A percentile compares a stretch with the other conserved stretches of the same genome.
These are phyloP conservation scores for Arthrobotrys megalospora DNA, from an alignment of 2,329 filamentous ascomycete species.

Conservation along the genomic window DNA sequence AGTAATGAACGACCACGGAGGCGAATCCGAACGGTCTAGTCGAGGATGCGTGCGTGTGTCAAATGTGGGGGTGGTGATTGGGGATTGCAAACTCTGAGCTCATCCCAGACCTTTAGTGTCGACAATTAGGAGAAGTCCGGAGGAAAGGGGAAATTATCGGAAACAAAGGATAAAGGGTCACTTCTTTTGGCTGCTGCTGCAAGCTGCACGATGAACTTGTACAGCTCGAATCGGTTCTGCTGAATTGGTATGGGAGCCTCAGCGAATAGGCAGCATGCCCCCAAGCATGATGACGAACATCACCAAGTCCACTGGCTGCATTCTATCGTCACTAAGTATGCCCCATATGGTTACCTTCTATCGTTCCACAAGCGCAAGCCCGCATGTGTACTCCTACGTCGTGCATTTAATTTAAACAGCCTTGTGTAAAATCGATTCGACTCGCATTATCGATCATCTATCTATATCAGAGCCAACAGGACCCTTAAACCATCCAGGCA, in stretches of 20 bases:
- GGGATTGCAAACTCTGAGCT: slow-evolving; percentile 6
- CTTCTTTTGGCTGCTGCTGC: background rate
- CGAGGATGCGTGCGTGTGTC: slow-evolving; percentile 34
- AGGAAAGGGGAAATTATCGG: slow-evolving; percentile 53
- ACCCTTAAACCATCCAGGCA: slow-evolving; percentile 26
- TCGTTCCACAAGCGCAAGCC: slow-evolving; percentile 4
- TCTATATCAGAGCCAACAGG: slow-evolving; percentile 26
- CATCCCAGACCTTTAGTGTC: slow-evolving; percentile 11
- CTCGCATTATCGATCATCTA: slow-evolving; percentile 2
- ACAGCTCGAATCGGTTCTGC: slow-evolving; percentile 12
- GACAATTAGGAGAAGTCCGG: slow-evolving; percentile 22
- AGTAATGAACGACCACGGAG: slow-evolving; percentile 28
- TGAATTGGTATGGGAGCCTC: slow-evolving; percentile 12
- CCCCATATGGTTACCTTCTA: background rate
- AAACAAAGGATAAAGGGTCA: slow-evolving; percentile 26
- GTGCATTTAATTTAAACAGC: slow-evolving; percentile 27
- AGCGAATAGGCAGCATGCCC: slow-evolving; percentile 48
- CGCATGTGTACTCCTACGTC: slow-evolving; percentile 19
- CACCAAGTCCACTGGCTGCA: slow-evolving; percentile 23
- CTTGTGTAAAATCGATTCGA: slow-evolving; percentile 8
- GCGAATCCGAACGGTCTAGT: slow-evolving; percentile 32
- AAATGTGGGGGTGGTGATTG: slow-evolving; percentile 50
- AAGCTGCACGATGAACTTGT: slow-evolving; percentile 25
- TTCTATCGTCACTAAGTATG: slow-evolving; percentile 7
- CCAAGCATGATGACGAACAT: slow-evolving; percentile 56